These are phyloP conservation scores for Crucibulum laeve DNA, from an alignment of 768 basidiomycete genomes.

Conservation along the genomic window DNA sequence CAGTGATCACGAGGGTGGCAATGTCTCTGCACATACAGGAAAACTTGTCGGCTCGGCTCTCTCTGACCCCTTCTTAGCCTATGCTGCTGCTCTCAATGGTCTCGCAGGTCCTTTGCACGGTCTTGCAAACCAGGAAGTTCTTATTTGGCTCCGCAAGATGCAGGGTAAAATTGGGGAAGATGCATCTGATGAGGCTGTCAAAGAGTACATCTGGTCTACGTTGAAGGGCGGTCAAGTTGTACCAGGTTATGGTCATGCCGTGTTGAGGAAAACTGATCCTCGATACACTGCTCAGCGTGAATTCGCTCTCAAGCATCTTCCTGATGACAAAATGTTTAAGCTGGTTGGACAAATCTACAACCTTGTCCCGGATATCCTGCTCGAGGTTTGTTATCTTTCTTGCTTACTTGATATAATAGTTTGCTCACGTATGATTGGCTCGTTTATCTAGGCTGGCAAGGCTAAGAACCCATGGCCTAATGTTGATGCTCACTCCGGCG, in stretches of 20 bases:
- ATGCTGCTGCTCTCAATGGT: slow-evolving; percentile 89
- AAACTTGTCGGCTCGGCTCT: slow-evolving; percentile 93
- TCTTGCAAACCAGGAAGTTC: slow-evolving; percentile 95
- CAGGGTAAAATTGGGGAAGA: slow-evolving; percentile 82
- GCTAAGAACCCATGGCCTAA: slow-evolving; percentile 97
- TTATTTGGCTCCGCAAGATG: slow-evolving; percentile 94
- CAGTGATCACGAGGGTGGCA: slow-evolving; percentile 97
- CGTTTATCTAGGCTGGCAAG: slow-evolving; percentile 63
- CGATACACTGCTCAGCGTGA: slow-evolving; percentile 89
- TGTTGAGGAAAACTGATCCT: slow-evolving; percentile 87
- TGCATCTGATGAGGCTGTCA: slow-evolving; percentile 82
- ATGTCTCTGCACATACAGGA: slow-evolving; percentile 93
- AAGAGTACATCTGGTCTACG: slow-evolving; percentile 93
- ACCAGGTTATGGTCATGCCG: slow-evolving; percentile 88
- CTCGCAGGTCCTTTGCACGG: slow-evolving; percentile 97
- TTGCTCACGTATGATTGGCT: slow-evolving; percentile 3
- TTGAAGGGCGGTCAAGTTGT: slow-evolving; percentile 92
- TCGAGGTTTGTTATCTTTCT: slow-evolving; percentile 63
- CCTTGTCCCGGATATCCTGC: slow-evolving; percentile 85
- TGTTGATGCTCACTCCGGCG: slow-evolving; percentile 96
- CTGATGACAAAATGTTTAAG: slow-evolving; percentile 88
- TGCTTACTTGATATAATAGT: background rate
- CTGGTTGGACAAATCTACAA: slow-evolving; percentile 88
- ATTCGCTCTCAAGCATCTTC: slow-evolving; percentile 82
- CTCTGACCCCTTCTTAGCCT: slow-evolving; percentile 96